phyloP scores from a whole-genome alignment of 2,329 filamentous ascomycete genomes.

The Keithomyces neogunnii region DNA sequence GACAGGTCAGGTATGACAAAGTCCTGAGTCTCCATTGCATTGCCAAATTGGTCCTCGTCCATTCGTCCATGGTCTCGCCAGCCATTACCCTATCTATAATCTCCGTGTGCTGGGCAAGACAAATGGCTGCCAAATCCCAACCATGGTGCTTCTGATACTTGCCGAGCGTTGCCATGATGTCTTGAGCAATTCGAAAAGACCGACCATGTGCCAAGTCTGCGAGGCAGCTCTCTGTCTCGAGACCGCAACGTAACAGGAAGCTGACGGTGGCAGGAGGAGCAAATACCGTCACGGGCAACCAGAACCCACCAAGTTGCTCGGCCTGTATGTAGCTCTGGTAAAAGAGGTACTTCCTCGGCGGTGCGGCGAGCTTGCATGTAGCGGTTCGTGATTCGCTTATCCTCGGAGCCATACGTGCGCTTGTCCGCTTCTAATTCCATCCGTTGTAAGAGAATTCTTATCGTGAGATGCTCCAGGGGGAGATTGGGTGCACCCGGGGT shows the following conservation, averaged over 20 bases:
- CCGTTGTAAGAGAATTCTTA: slow-evolving; percentile 36
- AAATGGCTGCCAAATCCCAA: slow-evolving; percentile 45
- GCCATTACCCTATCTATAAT: slow-evolving; percentile 35
- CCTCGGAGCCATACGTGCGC: slow-evolving; percentile 12
- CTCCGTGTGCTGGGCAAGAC: slow-evolving; percentile 37
- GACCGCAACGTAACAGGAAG: slow-evolving; percentile 39
- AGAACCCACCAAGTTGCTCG: slow-evolving; percentile 38
- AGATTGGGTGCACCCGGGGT: slow-evolving; percentile 41
- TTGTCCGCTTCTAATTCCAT: slow-evolving; percentile 36
- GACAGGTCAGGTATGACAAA: slow-evolving; percentile 24
- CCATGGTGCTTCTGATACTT: slow-evolving; percentile 27
- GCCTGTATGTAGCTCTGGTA: slow-evolving; percentile 39
- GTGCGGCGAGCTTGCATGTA: slow-evolving; percentile 34
- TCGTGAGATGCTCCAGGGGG: slow-evolving; percentile 39
- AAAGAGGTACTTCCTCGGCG: too few species aligned
- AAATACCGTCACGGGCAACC: slow-evolving; percentile 39
- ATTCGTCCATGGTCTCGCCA: slow-evolving; percentile 14
- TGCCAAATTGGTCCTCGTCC: slow-evolving; percentile 7
- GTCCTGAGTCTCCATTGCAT: slow-evolving; percentile 13
- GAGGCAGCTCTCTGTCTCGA: slow-evolving; percentile 32
- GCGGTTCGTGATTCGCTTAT: slow-evolving; percentile 17
- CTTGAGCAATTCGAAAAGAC: slow-evolving; percentile 33
- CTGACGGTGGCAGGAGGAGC: slow-evolving; percentile 39
- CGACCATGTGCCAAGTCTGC: slow-evolving; percentile 25
- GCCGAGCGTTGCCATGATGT: slow-evolving; percentile 30